Evolutionary conservation across 2,329 filamentous ascomycete species (phyloP).

Genomic region (Cladosporium sp.): DNA sequence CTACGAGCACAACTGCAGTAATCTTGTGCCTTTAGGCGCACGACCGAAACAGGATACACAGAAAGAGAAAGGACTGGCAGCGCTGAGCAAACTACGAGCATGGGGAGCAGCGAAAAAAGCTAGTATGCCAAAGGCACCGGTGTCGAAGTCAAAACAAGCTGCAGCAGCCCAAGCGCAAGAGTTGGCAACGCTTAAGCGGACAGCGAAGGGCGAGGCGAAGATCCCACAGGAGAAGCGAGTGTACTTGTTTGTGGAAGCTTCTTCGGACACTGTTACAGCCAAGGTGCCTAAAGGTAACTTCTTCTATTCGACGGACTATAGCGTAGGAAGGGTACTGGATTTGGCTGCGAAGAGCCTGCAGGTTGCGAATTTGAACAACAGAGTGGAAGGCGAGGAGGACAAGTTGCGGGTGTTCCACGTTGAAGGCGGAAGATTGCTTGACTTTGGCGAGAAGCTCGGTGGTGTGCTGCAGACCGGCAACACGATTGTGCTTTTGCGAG

Average conservation of each 20-base stretch:
- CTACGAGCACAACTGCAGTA: conserved; percentile 81
- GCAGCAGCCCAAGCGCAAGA: conserved; percentile 63
- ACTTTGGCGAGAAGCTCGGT: conserved; percentile 84
- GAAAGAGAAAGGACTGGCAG: conserved; percentile 64
- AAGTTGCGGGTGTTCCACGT: conserved; percentile 88
- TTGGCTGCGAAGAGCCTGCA: conserved; percentile 71
- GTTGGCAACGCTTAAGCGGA: conserved; percentile 75
- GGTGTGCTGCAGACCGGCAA: conserved; percentile 72
- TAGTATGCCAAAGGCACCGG: conserved; percentile 35
- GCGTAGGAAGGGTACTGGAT: conserved; percentile 78
- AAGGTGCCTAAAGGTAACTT: conserved; percentile 66
- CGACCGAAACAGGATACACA: conserved; percentile 43
- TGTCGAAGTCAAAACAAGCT: conserved; percentile 46
- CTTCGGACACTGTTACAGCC: conserved; percentile 75
- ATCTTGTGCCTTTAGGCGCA: conserved; percentile 60
- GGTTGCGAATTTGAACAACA: conserved; percentile 80
- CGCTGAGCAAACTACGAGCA: conserved; percentile 70
- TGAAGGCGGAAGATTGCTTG: conserved; percentile 78
- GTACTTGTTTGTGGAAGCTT: conserved; percentile 86
- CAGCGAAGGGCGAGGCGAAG: conserved; percentile 84
- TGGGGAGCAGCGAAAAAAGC: conserved; percentile 70
- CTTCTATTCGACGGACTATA: conserved; percentile 66
- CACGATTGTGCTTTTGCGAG: conserved; percentile 81
- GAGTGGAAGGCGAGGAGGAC: conserved; percentile 69
- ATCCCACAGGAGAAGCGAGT: conserved; percentile 77